Conservation (phyloP, 2,329 filamentous ascomycete genomes). For the Ascochyta lentis region DNA sequence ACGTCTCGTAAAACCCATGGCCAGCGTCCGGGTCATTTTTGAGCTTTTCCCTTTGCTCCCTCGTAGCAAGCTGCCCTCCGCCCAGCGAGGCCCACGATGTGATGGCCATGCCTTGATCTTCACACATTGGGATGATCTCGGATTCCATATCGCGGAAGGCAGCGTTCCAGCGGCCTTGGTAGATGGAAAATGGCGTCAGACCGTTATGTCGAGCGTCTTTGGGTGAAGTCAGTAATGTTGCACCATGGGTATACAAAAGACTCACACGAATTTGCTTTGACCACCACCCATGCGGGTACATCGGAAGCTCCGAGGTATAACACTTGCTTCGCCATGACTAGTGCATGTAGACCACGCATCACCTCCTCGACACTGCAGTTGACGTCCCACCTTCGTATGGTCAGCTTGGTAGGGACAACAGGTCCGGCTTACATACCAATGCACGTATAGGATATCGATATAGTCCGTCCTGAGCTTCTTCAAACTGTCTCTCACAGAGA, state of each 20-base stretch:
- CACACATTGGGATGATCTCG: constrained; percentile 69
- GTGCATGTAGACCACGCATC: constrained; percentile 48
- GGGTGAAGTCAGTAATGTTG: neutral
- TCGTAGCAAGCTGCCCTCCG: constrained; percentile 48
- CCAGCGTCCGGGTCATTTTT: constrained; percentile 48
- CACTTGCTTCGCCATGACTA: constrained; percentile 50
- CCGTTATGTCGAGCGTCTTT: constrained; percentile 45
- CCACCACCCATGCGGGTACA: constrained; percentile 49
- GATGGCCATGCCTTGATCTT: constrained; percentile 65
- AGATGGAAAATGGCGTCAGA: constrained; percentile 45
- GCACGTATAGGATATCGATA: constrained; percentile 59
- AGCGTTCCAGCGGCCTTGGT: constrained; percentile 50
- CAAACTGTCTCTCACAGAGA: constrained; percentile 17
- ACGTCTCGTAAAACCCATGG: constrained; percentile 42
- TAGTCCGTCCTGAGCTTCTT: constrained; percentile 53
- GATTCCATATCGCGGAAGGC: constrained; percentile 66
- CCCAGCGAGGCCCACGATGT: constrained; percentile 56
- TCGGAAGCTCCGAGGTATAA: constrained; percentile 53
- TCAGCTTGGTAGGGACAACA: neutral
- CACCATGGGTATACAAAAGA: neutral
- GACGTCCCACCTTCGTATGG: constrained; percentile 46
- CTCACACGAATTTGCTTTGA: constrained; percentile 21
- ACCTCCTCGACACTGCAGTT: constrained; percentile 50
- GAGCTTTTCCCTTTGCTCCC: constrained; percentile 42
- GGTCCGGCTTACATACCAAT: constrained; percentile 42